Evolutionary conservation across 345 rosid species (phyloP).

Genomic region (Citrus sinensis): DVS_A1.0 CM039163.1:19974001-19974500

Average conservation of each 20-base stretch:
- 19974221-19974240: slow-evolving; percentile 46
- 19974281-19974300: slow-evolving; percentile 82
- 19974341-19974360: slow-evolving; percentile 55
- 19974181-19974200: slow-evolving; percentile 54
- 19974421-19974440: not conserved
- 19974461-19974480: not conserved
- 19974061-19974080: slow-evolving; percentile 37
- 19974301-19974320: slow-evolving; percentile 57
- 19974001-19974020: too few species aligned
- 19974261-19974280: slow-evolving; percentile 82
- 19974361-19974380: slow-evolving; percentile 67
- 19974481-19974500: too few species aligned
- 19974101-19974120: slow-evolving; percentile 67
- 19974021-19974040: too few species aligned
- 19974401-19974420: not conserved
- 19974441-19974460: not conserved
- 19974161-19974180: slow-evolving; percentile 54
- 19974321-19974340: too few species aligned
- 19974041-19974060: too few species aligned
- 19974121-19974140: slow-evolving; percentile 64
- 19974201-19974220: slow-evolving; percentile 56
- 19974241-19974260: slow-evolving; percentile 41
- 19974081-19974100: slow-evolving; percentile 80
- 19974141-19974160: slow-evolving; percentile 45
- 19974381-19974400: slow-evolving; percentile 1